A percentile compares a stretch with the other conserved stretches of the same genome.
phyloP scores from a whole-genome alignment of 306 rosid species.

The Gynostemma pentaphyllum region DNA sequence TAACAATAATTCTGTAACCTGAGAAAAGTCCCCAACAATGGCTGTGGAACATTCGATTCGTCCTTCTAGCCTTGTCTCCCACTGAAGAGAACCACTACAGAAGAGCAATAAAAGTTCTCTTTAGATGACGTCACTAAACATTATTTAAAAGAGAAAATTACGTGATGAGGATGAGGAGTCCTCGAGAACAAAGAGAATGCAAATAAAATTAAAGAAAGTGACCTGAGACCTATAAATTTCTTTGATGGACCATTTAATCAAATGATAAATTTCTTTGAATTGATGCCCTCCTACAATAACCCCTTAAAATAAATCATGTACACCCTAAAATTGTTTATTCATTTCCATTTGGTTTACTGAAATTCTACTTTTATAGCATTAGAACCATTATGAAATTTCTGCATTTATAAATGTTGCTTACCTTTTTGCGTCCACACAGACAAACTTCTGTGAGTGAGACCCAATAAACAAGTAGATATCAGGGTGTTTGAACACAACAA shows the following conservation, averaged over 20 bases:
- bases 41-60: constrained; percentile 84
- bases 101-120: constrained; percentile 29
- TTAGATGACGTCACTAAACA: no score
- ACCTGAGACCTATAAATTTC: no score
- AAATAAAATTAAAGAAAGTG: no score
- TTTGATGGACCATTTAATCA: no score
- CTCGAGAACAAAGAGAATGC: no score
- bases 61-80: constrained; percentile 79
- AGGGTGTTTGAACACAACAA: constrained; percentile 43
- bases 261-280: no score
- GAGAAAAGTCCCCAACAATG: constrained; percentile 63
- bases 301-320: no score
- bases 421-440: constrained; percentile 74
- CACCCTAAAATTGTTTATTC: no score
- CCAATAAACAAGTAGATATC: constrained; percentile 64
- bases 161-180: no score
- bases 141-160: no score
- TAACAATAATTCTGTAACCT: constrained; percentile 34
- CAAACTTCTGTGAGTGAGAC: constrained; percentile 77
- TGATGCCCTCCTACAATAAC: no score
- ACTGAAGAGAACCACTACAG: constrained; percentile 77
- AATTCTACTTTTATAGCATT: not conserved
- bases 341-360: no score
- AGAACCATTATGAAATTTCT: not conserved
- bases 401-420: constrained; percentile 13